These are phyloP conservation scores for Spathaspora sp. DNA, from an alignment of 1,139 yeast genomes.

Conservation along the genomic window DNA sequence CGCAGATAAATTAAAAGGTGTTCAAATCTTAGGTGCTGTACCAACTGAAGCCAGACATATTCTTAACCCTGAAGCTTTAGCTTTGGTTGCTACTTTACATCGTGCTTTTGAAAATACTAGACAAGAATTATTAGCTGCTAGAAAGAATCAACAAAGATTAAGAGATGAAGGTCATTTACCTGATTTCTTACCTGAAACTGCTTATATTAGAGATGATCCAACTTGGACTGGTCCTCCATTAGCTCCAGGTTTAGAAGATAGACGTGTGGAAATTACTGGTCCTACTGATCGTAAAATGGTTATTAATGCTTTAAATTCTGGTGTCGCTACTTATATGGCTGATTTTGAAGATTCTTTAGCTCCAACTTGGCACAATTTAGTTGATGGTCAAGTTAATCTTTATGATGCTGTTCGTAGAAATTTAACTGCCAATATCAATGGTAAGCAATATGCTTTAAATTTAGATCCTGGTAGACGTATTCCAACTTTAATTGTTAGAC, in stretches of 20 bases:
- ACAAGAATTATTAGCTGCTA: slow-evolving; percentile 56
- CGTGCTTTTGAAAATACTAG: slow-evolving; percentile 66
- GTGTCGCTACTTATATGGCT: slow-evolving; percentile 90
- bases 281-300: slow-evolving; percentile 93
- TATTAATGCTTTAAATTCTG: slow-evolving; percentile 86
- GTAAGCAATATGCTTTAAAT: slow-evolving; percentile 63
- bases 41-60: slow-evolving; percentile 61
- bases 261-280: slow-evolving; percentile 85
- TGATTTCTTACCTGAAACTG: slow-evolving; percentile 71
- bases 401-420: slow-evolving; percentile 81
- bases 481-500: slow-evolving; percentile 79
- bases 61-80: slow-evolving; percentile 67
- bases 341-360: slow-evolving; percentile 95
- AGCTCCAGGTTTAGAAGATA: slow-evolving; percentile 73
- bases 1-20: slow-evolving; percentile 57
- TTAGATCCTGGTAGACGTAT: slow-evolving; percentile 52
- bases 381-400: slow-evolving; percentile 87
- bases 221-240: slow-evolving; percentile 80
- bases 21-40: slow-evolving; percentile 62
- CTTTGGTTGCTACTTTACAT: slow-evolving; percentile 71
- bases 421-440: slow-evolving; percentile 54
- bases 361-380: slow-evolving; percentile 91
- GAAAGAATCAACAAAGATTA: slow-evolving; percentile 57
- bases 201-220: slow-evolving; percentile 66
- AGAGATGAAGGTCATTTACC: slow-evolving; percentile 72